These are phyloP conservation scores for Phytophthora vignae DNA, from an alignment of 352 stramenopile species.

Conservation along the genomic window DNA sequence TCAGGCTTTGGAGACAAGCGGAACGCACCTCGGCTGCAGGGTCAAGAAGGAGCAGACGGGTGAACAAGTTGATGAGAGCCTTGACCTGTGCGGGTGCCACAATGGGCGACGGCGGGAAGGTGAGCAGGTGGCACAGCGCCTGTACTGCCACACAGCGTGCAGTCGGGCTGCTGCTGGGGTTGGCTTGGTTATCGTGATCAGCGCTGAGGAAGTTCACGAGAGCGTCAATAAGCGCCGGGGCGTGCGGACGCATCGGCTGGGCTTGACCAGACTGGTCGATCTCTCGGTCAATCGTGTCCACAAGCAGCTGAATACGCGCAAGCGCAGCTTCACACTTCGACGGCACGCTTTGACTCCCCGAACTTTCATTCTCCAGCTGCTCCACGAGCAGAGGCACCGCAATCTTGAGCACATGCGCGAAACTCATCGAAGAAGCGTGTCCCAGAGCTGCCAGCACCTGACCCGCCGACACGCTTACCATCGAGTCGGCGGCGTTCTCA, in stretches of 20 bases:
- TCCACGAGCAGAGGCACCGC: conserved; percentile 68
- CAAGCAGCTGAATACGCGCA: conserved; percentile 67
- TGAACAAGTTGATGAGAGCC: conserved; percentile 80
- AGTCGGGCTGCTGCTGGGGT: conserved; percentile 44
- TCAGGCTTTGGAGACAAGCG: conserved; percentile 74
- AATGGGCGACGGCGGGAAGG: conserved; percentile 82
- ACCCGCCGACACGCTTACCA: conserved; percentile 80
- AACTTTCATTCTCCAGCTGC: conserved; percentile 55
- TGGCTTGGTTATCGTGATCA: conserved; percentile 30
- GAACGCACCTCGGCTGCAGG: conserved; percentile 63
- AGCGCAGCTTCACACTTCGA: conserved; percentile 81
- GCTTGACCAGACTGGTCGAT: conserved; percentile 77
- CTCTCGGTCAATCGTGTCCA: conserved; percentile 86
- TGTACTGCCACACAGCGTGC: conserved; percentile 74
- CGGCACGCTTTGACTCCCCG: conserved; percentile 36
- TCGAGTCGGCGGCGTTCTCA: conserved; percentile 80
- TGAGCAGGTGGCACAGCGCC: conserved; percentile 77
- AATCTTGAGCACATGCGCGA: conserved; percentile 76
- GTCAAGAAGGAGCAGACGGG: conserved; percentile 72
- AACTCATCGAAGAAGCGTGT: conserved; percentile 69
- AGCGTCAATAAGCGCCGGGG: conserved; percentile 60
- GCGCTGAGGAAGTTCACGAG: conserved; percentile 66
- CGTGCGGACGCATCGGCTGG: conserved; percentile 82
- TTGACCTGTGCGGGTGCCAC: conserved; percentile 70
- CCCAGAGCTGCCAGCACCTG: conserved; percentile 74